A percentile compares a stretch with the other conserved stretches of the same genome.
phyloP scores from a whole-genome alignment of 1,284 basidiomycete genomes.

The Omphalotus olearius region DNA sequence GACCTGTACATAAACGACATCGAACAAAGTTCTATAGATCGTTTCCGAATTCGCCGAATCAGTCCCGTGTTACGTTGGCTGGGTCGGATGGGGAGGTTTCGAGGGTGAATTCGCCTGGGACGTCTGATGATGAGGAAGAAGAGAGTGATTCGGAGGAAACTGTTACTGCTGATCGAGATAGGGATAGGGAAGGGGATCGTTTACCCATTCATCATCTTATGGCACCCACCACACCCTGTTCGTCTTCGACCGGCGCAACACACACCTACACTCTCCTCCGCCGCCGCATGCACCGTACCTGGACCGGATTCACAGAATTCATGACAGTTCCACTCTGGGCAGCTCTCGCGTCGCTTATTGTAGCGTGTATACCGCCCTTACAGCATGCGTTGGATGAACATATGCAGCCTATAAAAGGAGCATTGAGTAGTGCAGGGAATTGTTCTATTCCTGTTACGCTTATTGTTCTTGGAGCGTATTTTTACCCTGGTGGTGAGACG shows the following conservation, averaged over 20 bases:
- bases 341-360: slow-evolving; percentile 73
- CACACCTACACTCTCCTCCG: slow-evolving; percentile 28
- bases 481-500: slow-evolving; percentile 45
- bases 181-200: not conserved
- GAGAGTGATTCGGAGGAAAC: slow-evolving; percentile 10
- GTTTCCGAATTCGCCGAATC: slow-evolving; percentile 60
- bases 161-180: not conserved
- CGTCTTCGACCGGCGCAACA: slow-evolving; percentile 26
- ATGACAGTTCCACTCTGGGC: slow-evolving; percentile 89
- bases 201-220: not conserved
- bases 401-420: slow-evolving; percentile 67
- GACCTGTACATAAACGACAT: slow-evolving; percentile 4
- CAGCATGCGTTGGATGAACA: slow-evolving; percentile 65
- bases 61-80: slow-evolving; percentile 30
- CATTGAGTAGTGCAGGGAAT: slow-evolving; percentile 67
- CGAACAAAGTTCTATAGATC: slow-evolving; percentile 51
- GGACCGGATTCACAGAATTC: slow-evolving; percentile 60
- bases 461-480: slow-evolving; percentile 91
- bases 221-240: slow-evolving; percentile 16
- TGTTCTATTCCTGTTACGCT: slow-evolving; percentile 89
- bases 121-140: slow-evolving; percentile 27
- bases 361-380: slow-evolving; percentile 75
- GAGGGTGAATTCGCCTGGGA: slow-evolving; percentile 13
- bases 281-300: slow-evolving; percentile 26
- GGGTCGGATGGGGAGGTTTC: slow-evolving; percentile 20